Base-by-base conservation (phyloP, 2,329 filamentous ascomycete species). In the Arthroderma sp. region DNA sequence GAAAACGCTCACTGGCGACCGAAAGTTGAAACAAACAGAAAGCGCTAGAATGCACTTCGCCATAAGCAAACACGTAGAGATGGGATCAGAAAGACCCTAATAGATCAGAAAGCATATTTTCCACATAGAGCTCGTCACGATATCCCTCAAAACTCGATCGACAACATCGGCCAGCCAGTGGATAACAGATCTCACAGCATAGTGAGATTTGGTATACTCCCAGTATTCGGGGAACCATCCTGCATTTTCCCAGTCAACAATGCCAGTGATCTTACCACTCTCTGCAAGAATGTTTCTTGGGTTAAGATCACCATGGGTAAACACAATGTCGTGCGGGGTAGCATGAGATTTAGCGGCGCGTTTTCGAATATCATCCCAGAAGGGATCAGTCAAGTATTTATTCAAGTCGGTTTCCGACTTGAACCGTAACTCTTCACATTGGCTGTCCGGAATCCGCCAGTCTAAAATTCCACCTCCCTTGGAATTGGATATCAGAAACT, bases 181-280 rank as follows among this genome's bases (percentile, higher is more conserved):
- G 4, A 48, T 46, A 4, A 46, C 2, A 15, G 40, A 30, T 3
- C 48, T 40, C 10, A 51, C 45, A 27, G 43, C 44, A 33, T 47
- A 51, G 44, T 50, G 50, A 4, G 50, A 40, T 31, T 59, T 57
- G 4, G 55, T 54, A 36, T 55, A 58, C 38, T 58, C 54, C 57
- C 54, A 59, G 41, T 60, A 60, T 38, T 59, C 55, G 1, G 56
- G 56, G 44, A 54, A 60, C 51, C 53, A 59, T 10, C 55, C 54
- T 4, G 56, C 50, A 38, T 50, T 55, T 48, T 59, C 56, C 57
- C 57, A 59, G 8, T 57, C 58, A 9, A 58, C 50, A 41, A 59
- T 48, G 9, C 54, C 57, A 8, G 47, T 47, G 27, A 59, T 51
- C 29, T 49, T 51, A 2, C 54, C 53, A 39, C 54, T 54, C 33